Percentiles rank a stretch among this genome's conserved stretches.
phyloP scores from a whole-genome alignment of 208 protist genomes.

The Angomonas ambiguus region DNA sequence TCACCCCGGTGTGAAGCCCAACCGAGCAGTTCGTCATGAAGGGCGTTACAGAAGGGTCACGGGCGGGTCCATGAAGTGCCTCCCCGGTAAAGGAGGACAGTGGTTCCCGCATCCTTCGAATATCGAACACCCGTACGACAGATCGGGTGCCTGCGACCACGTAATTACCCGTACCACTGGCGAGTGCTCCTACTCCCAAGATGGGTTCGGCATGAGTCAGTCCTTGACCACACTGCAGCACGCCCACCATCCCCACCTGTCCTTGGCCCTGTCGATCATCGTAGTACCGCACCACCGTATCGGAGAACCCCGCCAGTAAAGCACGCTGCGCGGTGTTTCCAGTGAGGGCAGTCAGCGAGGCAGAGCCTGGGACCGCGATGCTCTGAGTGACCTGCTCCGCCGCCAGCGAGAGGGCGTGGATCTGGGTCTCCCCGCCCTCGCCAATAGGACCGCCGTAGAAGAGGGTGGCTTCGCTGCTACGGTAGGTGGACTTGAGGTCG shows the following conservation, averaged over 20 bases:
- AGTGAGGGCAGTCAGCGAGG: slow-evolving; percentile 56
- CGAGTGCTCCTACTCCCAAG: slow-evolving; percentile 10
- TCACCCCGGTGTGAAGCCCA: slow-evolving; percentile 70
- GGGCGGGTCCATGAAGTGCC: background rate
- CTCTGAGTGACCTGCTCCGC: slow-evolving; percentile 83
- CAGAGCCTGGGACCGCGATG: slow-evolving; percentile 63
- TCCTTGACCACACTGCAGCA: slow-evolving; percentile 30
- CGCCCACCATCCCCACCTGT: slow-evolving; percentile 61
- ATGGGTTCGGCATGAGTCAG: background rate
- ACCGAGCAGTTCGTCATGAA: slow-evolving; percentile 52
- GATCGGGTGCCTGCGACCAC: slow-evolving; percentile 54
- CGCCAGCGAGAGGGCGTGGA: slow-evolving; percentile 69
- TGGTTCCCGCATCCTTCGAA: slow-evolving; percentile 60
- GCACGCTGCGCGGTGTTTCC: slow-evolving; percentile 66
- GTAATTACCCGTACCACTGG: slow-evolving; percentile 24
- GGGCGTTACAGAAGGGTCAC: slow-evolving; percentile 13
- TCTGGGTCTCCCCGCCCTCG: slow-evolving; percentile 50
- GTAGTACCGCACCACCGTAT: slow-evolving; percentile 84
- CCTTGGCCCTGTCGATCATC: slow-evolving; percentile 79
- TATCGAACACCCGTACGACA: slow-evolving; percentile 63
- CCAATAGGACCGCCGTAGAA: slow-evolving; percentile 82
- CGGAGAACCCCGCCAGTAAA: slow-evolving; percentile 71
- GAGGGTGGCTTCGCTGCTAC: slow-evolving; percentile 61
- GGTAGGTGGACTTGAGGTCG: slow-evolving; percentile 71
- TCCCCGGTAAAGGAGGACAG: slow-evolving; percentile 33